phyloP scores from a whole-genome alignment of 2,329 filamentous ascomycete species.

The Exophiala phaeomuriformis region DNA sequence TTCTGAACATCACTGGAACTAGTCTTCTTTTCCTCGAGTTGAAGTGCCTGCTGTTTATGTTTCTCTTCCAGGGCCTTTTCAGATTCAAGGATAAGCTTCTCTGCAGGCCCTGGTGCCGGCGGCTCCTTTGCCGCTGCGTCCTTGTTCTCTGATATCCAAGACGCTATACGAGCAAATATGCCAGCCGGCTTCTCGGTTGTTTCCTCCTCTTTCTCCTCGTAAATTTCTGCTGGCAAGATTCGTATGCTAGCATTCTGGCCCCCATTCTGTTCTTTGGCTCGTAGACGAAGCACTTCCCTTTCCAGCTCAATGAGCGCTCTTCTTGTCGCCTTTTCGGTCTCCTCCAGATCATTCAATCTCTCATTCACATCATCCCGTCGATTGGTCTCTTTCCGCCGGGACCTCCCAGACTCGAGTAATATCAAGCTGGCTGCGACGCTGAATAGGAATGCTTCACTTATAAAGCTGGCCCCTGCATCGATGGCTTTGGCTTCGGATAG shows the following conservation, averaged over 20 bases:
- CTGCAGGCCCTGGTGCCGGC: constrained; percentile 28
- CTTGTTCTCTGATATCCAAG: constrained; percentile 31
- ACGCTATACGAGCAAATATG: constrained; percentile 33
- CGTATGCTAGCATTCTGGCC: constrained; percentile 27
- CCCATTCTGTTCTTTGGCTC: constrained; percentile 32
- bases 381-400: constrained; percentile 53
- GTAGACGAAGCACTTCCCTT: constrained; percentile 39
- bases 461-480: constrained; percentile 62
- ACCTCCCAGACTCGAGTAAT: constrained; percentile 55
- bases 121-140: constrained; percentile 30
- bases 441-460: constrained; percentile 61
- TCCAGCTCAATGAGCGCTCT: constrained; percentile 40
- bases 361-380: constrained; percentile 55
- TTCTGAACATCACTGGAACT: not conserved
- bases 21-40: constrained; percentile 1
- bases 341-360: constrained; percentile 51
- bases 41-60: constrained; percentile 25
- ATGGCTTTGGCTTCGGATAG: constrained; percentile 62
- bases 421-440: constrained; percentile 56
- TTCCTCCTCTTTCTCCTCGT: constrained; percentile 32
- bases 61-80: constrained; percentile 31
- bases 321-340: constrained; percentile 38
- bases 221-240: constrained; percentile 38
- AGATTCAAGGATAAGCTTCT: constrained; percentile 25
- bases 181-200: constrained; percentile 27